Evolutionary conservation across 192 early-diverging fungal species (phyloP), one percentile per base, ranked within the genome.

Genomic region (Allomyces macrogynus): DNA sequence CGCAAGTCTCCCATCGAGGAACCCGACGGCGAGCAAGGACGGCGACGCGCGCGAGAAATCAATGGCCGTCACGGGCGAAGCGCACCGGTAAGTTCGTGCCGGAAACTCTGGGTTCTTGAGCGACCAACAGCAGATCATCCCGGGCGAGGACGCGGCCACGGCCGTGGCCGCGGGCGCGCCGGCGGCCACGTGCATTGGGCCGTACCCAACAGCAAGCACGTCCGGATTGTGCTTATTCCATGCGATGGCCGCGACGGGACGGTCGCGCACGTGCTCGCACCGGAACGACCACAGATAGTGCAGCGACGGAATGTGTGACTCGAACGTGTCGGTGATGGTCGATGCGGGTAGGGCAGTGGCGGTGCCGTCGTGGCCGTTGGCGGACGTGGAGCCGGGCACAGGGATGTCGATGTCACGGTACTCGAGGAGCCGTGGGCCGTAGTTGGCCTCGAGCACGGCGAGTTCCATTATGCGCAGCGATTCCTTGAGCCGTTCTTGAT

Each of bases 151-250:
- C 65, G 60, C 12, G 67, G 64, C 68, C 18, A 54, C 8, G 12
- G 44, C 44, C 18, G 44, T 54, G 10, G 44, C 44, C 44, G 44
- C 44, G 1, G 44, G 44, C 44, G 44, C 44, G 10, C 12, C 12
- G 3, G 18, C 12, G 18, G 18, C 10, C 44, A 18, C 44, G 12
- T 16, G 44, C 18, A 54, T 18, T 54, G 18, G 75, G 70, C 78
- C 73, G 63, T 83, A 83, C 9, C 78, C 75, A 18, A 83, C 77
- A 1, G 79, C 80, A 23, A 83, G 62, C 22, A 83, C 80, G 62
- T 83, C 81, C 75, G 77, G 24, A 67, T 77, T 81, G 32, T 77
- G 63, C 65, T 82, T 80, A 66, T 83, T 83, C 78, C 78, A 82
- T 18, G 74, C 69, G 71, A 83, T 74, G 42, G 75, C 70, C 27